Evolutionary conservation across 2,329 filamentous ascomycete genomes (phyloP).

Genomic region (Diaporthe eres): DNA sequence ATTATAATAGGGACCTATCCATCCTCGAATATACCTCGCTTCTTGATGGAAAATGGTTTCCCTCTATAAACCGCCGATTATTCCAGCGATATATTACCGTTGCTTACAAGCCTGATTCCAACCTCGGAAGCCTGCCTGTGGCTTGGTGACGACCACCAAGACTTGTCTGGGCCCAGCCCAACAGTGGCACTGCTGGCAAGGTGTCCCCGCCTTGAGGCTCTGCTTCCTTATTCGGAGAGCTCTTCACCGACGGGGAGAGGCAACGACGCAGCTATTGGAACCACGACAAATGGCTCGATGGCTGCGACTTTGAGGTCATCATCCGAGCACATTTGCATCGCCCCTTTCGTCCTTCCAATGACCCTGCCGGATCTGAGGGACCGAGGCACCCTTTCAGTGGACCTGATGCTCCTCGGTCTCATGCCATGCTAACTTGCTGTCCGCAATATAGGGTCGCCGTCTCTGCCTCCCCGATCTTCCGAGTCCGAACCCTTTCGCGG

Average conservation of each 20-base stretch:
- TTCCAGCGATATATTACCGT: not conserved
- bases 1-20: constrained; percentile 5
- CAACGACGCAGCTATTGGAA: not conserved
- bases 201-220: constrained; percentile 3
- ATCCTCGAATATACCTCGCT: not conserved
- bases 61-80: not conserved
- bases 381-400: not conserved
- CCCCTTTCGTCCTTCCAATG: not conserved
- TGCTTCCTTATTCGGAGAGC: not conserved
- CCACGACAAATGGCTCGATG: not conserved
- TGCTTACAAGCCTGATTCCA: not conserved
- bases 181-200: not conserved
- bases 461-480: too few relatives aligned
- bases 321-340: not conserved
- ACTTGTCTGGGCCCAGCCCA: not conserved
- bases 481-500: not conserved
- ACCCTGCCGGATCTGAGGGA: not conserved
- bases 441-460: not conserved
- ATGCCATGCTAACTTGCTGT: not conserved
- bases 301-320: not conserved
- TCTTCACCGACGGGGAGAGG: not conserved
- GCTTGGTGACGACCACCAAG: not conserved
- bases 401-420: too few relatives aligned
- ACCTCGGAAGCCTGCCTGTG: not conserved
- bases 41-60: not conserved